A percentile compares a stretch with the other conserved stretches of the same genome.
Evolutionary conservation across 1,284 basidiomycete genomes (phyloP).

Genomic region (Trametes pubescens): DNA sequence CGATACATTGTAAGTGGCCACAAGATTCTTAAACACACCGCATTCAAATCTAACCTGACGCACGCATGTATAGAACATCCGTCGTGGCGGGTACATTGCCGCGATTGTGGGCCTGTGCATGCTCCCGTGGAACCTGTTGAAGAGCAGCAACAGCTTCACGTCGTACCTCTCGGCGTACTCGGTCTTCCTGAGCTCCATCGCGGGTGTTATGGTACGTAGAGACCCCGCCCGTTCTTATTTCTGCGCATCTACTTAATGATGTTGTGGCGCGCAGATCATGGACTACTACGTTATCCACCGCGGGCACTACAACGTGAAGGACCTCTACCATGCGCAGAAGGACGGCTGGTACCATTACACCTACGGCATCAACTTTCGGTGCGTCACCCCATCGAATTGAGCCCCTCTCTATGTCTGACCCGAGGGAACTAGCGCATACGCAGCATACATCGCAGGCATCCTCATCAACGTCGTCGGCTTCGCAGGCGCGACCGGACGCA

Average conservation of each 20-base stretch:
- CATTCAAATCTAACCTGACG: neutral
- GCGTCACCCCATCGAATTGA: constrained; percentile 33
- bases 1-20: constrained; percentile 69
- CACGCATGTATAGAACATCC: constrained; percentile 66
- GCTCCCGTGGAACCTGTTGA: constrained; percentile 84
- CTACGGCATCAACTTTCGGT: constrained; percentile 78
- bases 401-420: too few species aligned
- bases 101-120: constrained; percentile 80
- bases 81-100: constrained; percentile 83
- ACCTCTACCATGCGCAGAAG: constrained; percentile 69
- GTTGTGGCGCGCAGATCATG: constrained; percentile 54
- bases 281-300: constrained; percentile 85
- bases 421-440: constrained; percentile 61
- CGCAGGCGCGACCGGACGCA: constrained; percentile 66
- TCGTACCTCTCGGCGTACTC: constrained; percentile 88
- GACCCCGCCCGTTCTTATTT: neutral
- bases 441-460: constrained; percentile 79
- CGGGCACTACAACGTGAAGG: constrained; percentile 75
- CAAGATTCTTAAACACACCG: neutral
- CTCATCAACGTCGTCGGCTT: constrained; percentile 85
- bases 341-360: constrained; percentile 83
- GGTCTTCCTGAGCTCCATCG: constrained; percentile 84
- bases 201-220: constrained; percentile 74
- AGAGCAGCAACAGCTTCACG: constrained; percentile 79
- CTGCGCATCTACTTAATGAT: neutral